These are phyloP conservation scores for Ceratonia siliqua DNA, from an alignment of 306 rosid species.

Conservation along the genomic window DNA sequence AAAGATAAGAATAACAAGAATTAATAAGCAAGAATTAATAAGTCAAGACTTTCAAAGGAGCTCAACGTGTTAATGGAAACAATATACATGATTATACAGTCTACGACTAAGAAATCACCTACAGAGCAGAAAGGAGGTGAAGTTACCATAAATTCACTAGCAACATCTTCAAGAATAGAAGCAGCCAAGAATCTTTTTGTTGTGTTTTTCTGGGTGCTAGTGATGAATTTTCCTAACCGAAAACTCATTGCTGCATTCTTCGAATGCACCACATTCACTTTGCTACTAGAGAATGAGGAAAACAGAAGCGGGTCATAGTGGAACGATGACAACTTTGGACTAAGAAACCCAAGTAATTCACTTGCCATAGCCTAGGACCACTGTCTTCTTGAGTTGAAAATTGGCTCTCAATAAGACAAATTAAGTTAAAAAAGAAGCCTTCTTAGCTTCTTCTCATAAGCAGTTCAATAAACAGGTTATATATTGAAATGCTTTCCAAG, in stretches of 20 bases:
- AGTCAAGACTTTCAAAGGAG: constrained; percentile 12
- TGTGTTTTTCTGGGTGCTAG: constrained; percentile 29
- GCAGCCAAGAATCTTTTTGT: constrained; percentile 35
- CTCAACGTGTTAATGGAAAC: neutral
- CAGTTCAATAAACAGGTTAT: constrained; percentile 10
- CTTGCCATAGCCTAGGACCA: constrained; percentile 29
- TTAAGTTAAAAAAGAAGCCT: neutral
- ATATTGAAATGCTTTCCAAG: constrained; percentile 16
- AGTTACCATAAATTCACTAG: constrained; percentile 49
- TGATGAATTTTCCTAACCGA: constrained; percentile 19
- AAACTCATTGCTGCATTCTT: constrained; percentile 32
- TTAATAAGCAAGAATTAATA: neutral
- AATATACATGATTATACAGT: neutral
- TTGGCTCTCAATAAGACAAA: neutral
- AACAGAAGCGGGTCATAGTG: constrained; percentile 34
- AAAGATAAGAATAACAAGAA: neutral
- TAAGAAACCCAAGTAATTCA: constrained; percentile 41
- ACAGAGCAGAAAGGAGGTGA: neutral
- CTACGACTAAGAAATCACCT: constrained; percentile 4
- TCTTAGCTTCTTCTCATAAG: constrained; percentile 19
- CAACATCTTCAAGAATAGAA: constrained; percentile 50
- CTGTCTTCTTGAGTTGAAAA: constrained; percentile 10
- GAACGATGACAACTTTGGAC: constrained; percentile 36
- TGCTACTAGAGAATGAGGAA: constrained; percentile 40
- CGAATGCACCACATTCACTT: constrained; percentile 41